phyloP scores from a whole-genome alignment of 1,284 basidiomycete genomes.

The Agaricales sp. region DNA sequence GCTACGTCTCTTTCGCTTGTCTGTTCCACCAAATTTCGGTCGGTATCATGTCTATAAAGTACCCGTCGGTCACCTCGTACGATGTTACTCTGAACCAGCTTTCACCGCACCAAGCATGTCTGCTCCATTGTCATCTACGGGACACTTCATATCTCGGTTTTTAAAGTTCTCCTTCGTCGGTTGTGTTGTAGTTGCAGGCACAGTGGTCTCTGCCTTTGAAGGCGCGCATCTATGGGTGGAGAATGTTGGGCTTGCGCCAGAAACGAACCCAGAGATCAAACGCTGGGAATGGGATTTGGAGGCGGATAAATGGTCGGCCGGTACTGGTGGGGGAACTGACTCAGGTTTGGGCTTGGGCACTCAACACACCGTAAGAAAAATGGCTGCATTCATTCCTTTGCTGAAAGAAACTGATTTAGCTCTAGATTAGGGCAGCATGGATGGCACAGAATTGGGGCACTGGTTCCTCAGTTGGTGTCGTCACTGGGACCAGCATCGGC shows the following conservation, averaged over 20 bases:
- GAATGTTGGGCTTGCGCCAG: slow-evolving; percentile 41
- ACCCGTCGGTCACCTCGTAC: not conserved
- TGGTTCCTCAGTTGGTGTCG: slow-evolving; percentile 30
- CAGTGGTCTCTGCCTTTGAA: slow-evolving; percentile 32
- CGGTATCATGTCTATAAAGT: not conserved
- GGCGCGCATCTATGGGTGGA: slow-evolving; percentile 67
- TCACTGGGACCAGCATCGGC: slow-evolving; percentile 26
- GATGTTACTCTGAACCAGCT: not conserved
- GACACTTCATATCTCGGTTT: slow-evolving; percentile 29
- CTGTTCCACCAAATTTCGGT: not conserved
- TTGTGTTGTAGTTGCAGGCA: slow-evolving; percentile 21
- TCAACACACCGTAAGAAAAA: slow-evolving; percentile 34
- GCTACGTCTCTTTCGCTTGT: not conserved
- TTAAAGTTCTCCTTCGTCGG: slow-evolving; percentile 21
- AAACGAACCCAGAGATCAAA: slow-evolving; percentile 40
- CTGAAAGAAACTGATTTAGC: not conserved
- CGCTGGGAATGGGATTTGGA: slow-evolving; percentile 71
- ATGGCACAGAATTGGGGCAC: slow-evolving; percentile 66
- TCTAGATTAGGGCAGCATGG: slow-evolving; percentile 44
- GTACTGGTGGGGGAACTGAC: slow-evolving; percentile 58
- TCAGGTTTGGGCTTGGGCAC: slow-evolving; percentile 55
- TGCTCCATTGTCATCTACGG: slow-evolving; percentile 14
- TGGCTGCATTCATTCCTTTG: not conserved
- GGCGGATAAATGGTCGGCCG: slow-evolving; percentile 67
- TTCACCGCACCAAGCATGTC: not conserved